Evolutionary conservation across 2,329 filamentous ascomycete genomes (phyloP).

Genomic region (Venturia asperata): DNA sequence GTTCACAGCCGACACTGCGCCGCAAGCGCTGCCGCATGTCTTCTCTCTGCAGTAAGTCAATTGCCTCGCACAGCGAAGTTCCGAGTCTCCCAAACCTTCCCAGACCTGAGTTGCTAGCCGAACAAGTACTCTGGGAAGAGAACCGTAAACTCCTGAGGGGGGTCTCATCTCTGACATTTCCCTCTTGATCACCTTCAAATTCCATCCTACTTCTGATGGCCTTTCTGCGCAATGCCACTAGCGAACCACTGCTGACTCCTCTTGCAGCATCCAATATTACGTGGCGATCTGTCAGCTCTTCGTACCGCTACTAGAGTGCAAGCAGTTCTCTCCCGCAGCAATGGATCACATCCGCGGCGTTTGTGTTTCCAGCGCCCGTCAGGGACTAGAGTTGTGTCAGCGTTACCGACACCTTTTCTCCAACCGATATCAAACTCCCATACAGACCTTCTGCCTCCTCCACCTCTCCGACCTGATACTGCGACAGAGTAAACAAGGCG

Average conservation of each 20-base stretch:
- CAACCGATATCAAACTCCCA: constrained; percentile 24
- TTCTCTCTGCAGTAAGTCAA: constrained; percentile 26
- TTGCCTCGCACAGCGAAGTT: constrained; percentile 5
- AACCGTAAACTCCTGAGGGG: not conserved
- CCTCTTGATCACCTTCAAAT: not conserved
- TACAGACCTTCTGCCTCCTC: constrained; percentile 26
- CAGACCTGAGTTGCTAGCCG: not conserved
- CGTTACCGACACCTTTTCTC: constrained; percentile 23
- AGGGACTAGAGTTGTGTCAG: constrained; percentile 24
- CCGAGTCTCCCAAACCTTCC: not conserved
- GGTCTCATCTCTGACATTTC: not conserved
- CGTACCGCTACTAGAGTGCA: constrained; percentile 24
- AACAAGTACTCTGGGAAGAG: not conserved
- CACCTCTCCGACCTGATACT: constrained; percentile 25
- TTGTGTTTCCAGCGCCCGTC: constrained; percentile 22
- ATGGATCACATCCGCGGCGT: constrained; percentile 22
- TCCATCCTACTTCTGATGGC: not conserved
- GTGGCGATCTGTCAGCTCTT: constrained; percentile 26
- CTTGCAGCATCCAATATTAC: constrained; percentile 25
- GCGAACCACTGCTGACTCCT: not conserved
- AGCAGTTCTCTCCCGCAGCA: constrained; percentile 21
- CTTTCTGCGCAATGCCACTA: not conserved
- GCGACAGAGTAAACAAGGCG: constrained; percentile 20
- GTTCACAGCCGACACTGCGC: not conserved
- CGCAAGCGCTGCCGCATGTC: constrained; percentile 25